Evolutionary conservation across 1,284 basidiomycete genomes (phyloP).

Genomic region (Irpex rosettiformis): DNA sequence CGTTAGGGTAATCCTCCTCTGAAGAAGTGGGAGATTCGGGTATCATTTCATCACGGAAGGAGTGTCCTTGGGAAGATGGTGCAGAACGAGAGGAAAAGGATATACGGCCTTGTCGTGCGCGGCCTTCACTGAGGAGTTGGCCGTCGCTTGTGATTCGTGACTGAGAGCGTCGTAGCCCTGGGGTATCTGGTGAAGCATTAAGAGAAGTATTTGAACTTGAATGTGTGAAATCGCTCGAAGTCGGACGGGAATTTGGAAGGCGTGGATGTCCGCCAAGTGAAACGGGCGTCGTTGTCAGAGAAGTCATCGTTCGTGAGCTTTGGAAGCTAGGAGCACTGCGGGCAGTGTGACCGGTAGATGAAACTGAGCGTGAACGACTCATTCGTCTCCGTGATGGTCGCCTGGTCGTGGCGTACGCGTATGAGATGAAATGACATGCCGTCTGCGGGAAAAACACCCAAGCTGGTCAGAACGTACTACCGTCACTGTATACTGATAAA

Average conservation of each 20-base stretch:
- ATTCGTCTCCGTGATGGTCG: constrained; percentile 27
- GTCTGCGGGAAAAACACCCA: constrained; percentile 27
- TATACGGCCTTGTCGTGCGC: neutral
- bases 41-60: constrained; percentile 8
- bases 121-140: neutral
- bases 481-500: neutral
- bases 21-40: constrained; percentile 20
- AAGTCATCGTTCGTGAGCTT: constrained; percentile 22
- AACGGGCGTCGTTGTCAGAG: constrained; percentile 20
- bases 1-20: constrained; percentile 18
- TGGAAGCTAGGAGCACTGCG: constrained; percentile 18
- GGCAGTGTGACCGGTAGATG: constrained; percentile 16
- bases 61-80: neutral
- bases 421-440: constrained; percentile 32
- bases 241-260: constrained; percentile 6
- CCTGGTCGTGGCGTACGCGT: constrained; percentile 29
- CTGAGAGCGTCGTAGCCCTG: constrained; percentile 7
- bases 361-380: constrained; percentile 20
- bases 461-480: neutral
- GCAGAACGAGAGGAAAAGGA: neutral
- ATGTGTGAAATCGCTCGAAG: constrained; percentile 15
- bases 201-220: constrained; percentile 17
- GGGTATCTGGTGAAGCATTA: constrained; percentile 7
- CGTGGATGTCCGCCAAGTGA: constrained; percentile 13
- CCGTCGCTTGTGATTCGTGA: constrained; percentile 9